Evolutionary conservation across 2,329 filamentous ascomycete species (phyloP), one percentile per base, ranked within the genome.

Genomic region (Colletotrichum liriopes): DNA sequence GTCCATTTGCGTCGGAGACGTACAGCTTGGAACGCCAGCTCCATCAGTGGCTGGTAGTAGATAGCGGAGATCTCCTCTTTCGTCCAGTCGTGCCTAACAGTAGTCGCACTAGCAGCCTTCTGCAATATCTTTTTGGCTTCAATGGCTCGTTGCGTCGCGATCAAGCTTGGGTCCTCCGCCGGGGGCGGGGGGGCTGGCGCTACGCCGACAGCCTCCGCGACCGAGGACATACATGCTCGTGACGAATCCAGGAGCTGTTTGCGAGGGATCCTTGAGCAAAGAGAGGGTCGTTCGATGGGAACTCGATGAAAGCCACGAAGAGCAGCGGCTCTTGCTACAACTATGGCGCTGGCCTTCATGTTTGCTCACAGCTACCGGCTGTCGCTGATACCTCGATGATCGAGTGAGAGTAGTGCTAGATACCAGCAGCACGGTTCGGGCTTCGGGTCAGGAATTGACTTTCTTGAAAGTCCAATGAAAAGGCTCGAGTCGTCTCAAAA

Each of bases 11-110:
- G 23, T 39, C 56, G 26, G 20, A 49, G 35, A 82, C 88, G 82
- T 82, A 95, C 93, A 73, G 93, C 89, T 80, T 93, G 91, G 81
- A 91, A 93, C 11, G 92, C 89, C 77, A 97, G 84, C 79, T 96
- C 93, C 86, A 95, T 92, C 79, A 97, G 85, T 20, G 94, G 93
- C 62, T 92, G 92, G 79, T 95, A 89, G 84, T 96, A 97, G 76
- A 97, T 92, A 74, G 93, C 90, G 12, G 92, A 85, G 74, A 97
- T 94, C 83, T 97, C 93, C 74, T 95, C 91, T 75, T 89, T 90
- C 7, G 93, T 94, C 95, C 94, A 97, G 81, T 92, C 89, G 77
- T 91, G 92, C 61, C 94, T 87, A 16, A 93, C 89, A 7, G 79
- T 83, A 1, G 83, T 87, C 29, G 92, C 91, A 55, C 87, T 85